Conservation (phyloP, 208 protist genomes). For the Trypanosomatidae sp. region DNA sequence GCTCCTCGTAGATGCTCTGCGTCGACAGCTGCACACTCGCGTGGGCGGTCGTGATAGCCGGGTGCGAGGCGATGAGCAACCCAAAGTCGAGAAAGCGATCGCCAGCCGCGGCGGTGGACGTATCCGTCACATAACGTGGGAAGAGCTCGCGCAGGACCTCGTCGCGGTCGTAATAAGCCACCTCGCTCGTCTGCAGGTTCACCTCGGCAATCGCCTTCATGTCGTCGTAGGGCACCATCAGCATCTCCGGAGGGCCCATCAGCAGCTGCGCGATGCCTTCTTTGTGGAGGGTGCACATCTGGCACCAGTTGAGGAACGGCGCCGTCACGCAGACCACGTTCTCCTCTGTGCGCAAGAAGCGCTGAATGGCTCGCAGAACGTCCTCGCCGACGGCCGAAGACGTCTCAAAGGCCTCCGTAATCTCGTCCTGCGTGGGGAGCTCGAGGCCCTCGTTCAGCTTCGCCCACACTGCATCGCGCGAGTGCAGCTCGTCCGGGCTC, state of each 20-base stretch:
- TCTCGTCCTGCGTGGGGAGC: conserved; percentile 43
- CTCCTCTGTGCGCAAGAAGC: conserved; percentile 67
- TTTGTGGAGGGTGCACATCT: conserved; percentile 82
- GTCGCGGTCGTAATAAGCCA: conserved; percentile 68
- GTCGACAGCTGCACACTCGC: conserved; percentile 44
- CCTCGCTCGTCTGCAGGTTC: conserved; percentile 49
- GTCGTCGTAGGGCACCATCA: conserved; percentile 74
- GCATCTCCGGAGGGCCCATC: conserved; percentile 78
- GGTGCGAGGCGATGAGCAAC: conserved; percentile 70
- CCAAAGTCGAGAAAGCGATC: conserved; percentile 82
- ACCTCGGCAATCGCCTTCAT: conserved; percentile 79
- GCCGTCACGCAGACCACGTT: conserved; percentile 70
- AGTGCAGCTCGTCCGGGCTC: conserved; percentile 47
- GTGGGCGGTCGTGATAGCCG: conserved; percentile 65
- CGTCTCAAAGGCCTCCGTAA: conserved; percentile 72
- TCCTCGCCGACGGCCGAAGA: conserved; percentile 69
- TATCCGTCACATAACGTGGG: conserved; percentile 51
- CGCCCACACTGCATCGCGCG: conserved; percentile 64
- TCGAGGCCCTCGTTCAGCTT: conserved; percentile 46
- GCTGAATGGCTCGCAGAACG: conserved; percentile 75
- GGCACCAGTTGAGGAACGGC: conserved; percentile 86
- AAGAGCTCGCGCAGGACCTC: conserved; percentile 71
- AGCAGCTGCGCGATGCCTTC: conserved; percentile 74
- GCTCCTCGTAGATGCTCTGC: conserved; percentile 69
- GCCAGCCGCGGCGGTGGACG: conserved; percentile 49